Percentiles rank a stretch among this genome's conserved stretches.
Evolutionary conservation across 2,329 filamentous ascomycete genomes (phyloP).

Genomic region (Chrysosporium keratinophilum): DNA sequence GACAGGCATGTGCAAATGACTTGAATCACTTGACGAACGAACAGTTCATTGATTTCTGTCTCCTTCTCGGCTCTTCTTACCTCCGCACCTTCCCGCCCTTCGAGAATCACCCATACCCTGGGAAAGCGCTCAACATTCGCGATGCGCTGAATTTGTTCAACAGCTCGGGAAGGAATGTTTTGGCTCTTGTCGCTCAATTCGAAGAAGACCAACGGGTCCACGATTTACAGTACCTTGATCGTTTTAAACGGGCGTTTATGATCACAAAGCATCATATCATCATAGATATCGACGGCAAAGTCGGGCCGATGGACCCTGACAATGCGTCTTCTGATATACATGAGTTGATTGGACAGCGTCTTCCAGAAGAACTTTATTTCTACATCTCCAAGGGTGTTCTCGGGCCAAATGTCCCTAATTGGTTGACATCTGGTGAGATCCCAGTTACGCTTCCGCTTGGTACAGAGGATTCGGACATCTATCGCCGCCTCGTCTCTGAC

Average conservation of each 20-base stretch:
- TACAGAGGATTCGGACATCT: constrained; percentile 67
- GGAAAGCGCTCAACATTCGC: constrained; percentile 51
- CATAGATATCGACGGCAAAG: constrained; percentile 63
- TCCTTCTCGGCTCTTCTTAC: constrained; percentile 75
- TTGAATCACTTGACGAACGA: constrained; percentile 55
- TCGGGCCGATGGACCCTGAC: constrained; percentile 63
- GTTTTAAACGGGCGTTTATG: constrained; percentile 76
- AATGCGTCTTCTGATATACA: constrained; percentile 72
- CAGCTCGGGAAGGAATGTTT: constrained; percentile 54
- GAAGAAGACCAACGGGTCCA: constrained; percentile 65
- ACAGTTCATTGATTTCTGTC: constrained; percentile 70
- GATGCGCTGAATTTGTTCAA: constrained; percentile 71
- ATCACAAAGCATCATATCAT: constrained; percentile 80
- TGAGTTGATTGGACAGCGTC: constrained; percentile 77
- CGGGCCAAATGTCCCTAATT: constrained; percentile 66
- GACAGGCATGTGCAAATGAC: constrained; percentile 58
- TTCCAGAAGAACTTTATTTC: constrained; percentile 82
- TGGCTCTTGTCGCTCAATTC: constrained; percentile 63
- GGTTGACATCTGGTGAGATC: constrained; percentile 69
- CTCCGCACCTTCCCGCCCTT: constrained; percentile 70
- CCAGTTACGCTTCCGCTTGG: constrained; percentile 75
- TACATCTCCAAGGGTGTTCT: constrained; percentile 80
- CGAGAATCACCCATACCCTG: constrained; percentile 49
- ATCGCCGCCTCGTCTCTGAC: constrained; percentile 64
- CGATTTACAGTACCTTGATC: constrained; percentile 68